Evolutionary conservation across 2,329 filamentous ascomycete species (phyloP).

Genomic region (Colletotrichum plurivorum): DNA sequence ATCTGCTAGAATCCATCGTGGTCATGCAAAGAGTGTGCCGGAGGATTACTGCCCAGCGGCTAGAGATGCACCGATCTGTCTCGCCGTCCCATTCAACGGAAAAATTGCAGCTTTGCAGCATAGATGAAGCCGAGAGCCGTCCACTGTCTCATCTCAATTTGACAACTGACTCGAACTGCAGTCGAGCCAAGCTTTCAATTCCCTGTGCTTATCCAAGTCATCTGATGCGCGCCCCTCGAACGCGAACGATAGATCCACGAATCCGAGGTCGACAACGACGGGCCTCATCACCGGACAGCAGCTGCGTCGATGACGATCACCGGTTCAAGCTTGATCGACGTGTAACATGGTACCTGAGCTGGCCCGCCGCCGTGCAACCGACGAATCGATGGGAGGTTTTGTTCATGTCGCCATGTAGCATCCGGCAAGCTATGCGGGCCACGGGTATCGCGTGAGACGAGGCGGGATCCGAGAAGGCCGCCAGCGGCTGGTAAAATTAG

Average conservation of each 20-base stretch:
- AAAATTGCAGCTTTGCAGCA: conserved; percentile 7
- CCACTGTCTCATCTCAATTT: background rate
- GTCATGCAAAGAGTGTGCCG: background rate
- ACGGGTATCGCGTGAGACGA: background rate
- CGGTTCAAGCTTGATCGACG: background rate
- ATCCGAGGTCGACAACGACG: background rate
- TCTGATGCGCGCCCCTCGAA: conserved; percentile 5
- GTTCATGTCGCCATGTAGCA: background rate
- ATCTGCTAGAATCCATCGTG: background rate
- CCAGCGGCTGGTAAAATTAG: background rate
- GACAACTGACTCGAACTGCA: conserved; percentile 17
- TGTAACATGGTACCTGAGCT: background rate
- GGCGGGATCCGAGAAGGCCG: background rate
- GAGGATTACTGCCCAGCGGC: background rate
- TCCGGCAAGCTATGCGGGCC: background rate
- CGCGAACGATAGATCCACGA: background rate
- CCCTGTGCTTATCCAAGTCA: background rate
- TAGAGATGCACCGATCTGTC: background rate
- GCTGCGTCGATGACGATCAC: background rate
- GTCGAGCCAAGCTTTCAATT: conserved; percentile 1
- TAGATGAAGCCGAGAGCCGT: conserved; percentile 8
- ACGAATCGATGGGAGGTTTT: background rate
- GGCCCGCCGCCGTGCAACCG: background rate
- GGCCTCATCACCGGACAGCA: background rate
- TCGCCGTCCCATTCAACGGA: background rate